Base-by-base conservation (phyloP, 2,329 filamentous ascomycete genomes). In the Shiraia bambusicola region DNA sequence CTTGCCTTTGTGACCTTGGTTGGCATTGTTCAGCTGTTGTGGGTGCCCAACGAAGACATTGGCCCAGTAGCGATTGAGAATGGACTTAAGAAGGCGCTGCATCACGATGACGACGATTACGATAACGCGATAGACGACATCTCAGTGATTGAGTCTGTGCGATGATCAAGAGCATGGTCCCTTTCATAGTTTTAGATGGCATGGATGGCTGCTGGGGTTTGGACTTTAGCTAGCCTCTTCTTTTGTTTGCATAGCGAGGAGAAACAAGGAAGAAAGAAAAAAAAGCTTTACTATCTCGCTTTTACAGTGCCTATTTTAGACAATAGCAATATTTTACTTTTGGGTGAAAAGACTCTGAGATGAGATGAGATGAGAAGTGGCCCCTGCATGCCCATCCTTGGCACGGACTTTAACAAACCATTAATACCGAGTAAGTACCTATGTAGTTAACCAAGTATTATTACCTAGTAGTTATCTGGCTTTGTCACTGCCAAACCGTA, bases 1-100 rank as follows among this genome's bases (percentile, higher is more conserved):
- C 80, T 79, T 40, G 73, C 73, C 1, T 50, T 75, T 1, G 72
- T 82, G n/a, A 80, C 81, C 0, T 54, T 81, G 8, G 40, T 78
- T 13, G 81, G 80, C 27, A 73, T 74, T 4, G 50, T 76, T 12
- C 81, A 84, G 54, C 59, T 81, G 5, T 76, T 75, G 56, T 79
- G 76, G 52, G 77, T 83, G 34, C 71, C 75, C 9, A 72, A 73
- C 28, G 74, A 76, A 49, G 73, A 72, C 42, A 47, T 66, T 3
- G 60, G 58, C 22, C 41, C 50, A 10, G 56, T 68, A 1, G 50
- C 58, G 34, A 59, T 67, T 6, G 58, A 66, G 24, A 67, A 64
- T 30, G 59, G 55, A 4, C 48, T 65, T 9, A 66, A 61, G 44
- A 60, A 57, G 35, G 56, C 53, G 12, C 47, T 62, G 22, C 51